These are phyloP conservation scores for Pythium angustatum DNA, from an alignment of 352 stramenopile species.

Conservation along the genomic window DNA sequence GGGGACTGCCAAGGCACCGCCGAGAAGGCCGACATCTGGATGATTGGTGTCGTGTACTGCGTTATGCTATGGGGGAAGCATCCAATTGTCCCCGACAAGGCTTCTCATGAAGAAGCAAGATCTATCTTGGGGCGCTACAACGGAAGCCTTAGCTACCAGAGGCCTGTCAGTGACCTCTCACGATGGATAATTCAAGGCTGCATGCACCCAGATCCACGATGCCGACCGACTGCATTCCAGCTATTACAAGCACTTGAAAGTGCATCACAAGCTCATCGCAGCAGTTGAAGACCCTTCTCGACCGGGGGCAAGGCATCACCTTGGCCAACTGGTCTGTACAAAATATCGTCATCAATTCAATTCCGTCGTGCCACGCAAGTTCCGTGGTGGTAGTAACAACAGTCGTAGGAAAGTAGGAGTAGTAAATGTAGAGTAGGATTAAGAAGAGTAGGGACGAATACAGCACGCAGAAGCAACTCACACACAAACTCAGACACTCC, in stretches of 20 bases:
- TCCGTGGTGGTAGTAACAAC: neutral
- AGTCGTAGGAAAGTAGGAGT: constrained; percentile 23
- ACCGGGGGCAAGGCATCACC: neutral
- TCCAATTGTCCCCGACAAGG: constrained; percentile 65
- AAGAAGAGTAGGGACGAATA: constrained; percentile 3
- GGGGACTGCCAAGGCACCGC: constrained; percentile 62
- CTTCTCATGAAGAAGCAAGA: constrained; percentile 50
- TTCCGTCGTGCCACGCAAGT: constrained; percentile 3
- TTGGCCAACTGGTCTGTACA: constrained; percentile 52
- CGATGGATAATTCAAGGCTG: constrained; percentile 71
- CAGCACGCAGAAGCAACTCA: neutral
- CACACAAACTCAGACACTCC: too few species aligned
- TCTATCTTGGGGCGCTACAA: constrained; percentile 33
- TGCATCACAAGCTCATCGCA: constrained; percentile 19
- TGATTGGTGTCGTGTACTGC: constrained; percentile 77
- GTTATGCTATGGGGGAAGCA: constrained; percentile 81
- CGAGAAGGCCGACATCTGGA: constrained; percentile 84
- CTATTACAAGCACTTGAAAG: constrained; percentile 58
- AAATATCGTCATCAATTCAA: constrained; percentile 23
- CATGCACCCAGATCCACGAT: constrained; percentile 63
- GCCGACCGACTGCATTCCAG: constrained; percentile 60
- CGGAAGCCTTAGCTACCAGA: constrained; percentile 38
- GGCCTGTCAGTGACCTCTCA: constrained; percentile 53
- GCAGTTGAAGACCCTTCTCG: constrained; percentile 1
- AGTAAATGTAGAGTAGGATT: constrained; percentile 34